Conservation (phyloP, 2,329 filamentous ascomycete genomes). For the Aspergillus melleus region DNA sequence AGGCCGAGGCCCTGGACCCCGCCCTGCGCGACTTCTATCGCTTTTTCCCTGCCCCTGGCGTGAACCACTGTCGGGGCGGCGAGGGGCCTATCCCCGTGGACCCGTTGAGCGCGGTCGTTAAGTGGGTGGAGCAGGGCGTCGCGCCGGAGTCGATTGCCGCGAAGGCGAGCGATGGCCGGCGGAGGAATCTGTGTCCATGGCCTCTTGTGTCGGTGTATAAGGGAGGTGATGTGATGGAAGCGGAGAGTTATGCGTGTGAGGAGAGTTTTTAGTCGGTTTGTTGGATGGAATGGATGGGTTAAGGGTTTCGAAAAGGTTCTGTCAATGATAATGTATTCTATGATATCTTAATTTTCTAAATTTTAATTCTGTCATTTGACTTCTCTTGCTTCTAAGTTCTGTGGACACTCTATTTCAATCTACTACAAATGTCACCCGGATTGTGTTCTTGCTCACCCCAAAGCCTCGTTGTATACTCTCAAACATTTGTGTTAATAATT, state of each 20-base stretch:
- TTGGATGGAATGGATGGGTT: too few species aligned
- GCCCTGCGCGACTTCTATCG: slow-evolving; percentile 36
- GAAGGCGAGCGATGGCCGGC: neutral
- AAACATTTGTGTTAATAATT: too few species aligned
- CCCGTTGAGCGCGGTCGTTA: slow-evolving; percentile 13
- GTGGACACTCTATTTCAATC: too few species aligned
- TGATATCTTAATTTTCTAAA: too few species aligned
- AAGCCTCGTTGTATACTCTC: too few species aligned
- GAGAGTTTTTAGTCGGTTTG: neutral
- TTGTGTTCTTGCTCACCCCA: too few species aligned
- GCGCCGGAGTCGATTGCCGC: slow-evolving; percentile 16
- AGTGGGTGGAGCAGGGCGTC: slow-evolving; percentile 22
- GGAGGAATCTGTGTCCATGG: slow-evolving; percentile 10
- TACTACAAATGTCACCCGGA: too few species aligned
- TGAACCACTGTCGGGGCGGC: slow-evolving; percentile 37
- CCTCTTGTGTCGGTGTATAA: slow-evolving; percentile 11
- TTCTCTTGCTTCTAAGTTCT: too few species aligned
- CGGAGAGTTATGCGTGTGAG: neutral
- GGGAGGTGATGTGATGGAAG: slow-evolving; percentile 5
- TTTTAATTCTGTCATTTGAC: too few species aligned
- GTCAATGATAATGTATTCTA: neutral
- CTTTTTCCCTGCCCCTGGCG: slow-evolving; percentile 42
- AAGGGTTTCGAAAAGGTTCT: too few species aligned
- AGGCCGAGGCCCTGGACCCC: slow-evolving; percentile 28
- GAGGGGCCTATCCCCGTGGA: slow-evolving; percentile 17